Base-by-base conservation (phyloP, 148 eudicot genomes). In the Dysphania ambrosioides region DNA sequence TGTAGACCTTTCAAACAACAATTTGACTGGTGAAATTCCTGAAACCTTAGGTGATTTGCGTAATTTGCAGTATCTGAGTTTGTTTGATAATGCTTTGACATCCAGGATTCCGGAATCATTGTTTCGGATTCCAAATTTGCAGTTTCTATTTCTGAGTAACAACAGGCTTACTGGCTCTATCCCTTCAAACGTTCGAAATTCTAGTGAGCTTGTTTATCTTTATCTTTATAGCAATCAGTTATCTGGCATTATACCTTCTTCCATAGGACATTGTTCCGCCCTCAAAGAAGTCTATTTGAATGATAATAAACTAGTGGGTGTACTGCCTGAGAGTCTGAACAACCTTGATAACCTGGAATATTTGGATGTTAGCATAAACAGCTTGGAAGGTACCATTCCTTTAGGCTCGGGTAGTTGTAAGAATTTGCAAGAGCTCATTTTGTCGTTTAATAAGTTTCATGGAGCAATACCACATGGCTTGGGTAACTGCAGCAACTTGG, bases 401-500 rank as follows among this genome's bases (percentile, higher is more conserved):
- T 79, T 82, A 66, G 88, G 86, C 71, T 82, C 42, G 44, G 83
- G 89, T 74, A 81, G 77, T 47, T 91, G 92, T 70, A 71, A 71
- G 63, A 55, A 80, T 47, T 35, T 89, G 77, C 19, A 57, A 3
- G 42, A 53, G 35, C 68, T 91, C 73, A 81, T 82, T 69, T 81
- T 92, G 79, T 92, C 94, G 11, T 78, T 55, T 42, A 92, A 92
- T 82, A 24, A 4, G 6, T 89, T 89, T 71, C 77, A 9, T 38
- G 86, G 90, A 21, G 80, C 74, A 49, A 64, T 92, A 74, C 92
- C 92, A 15, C 56, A 60, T 8, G 84, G 83, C 18, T 67, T 92
- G 68, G 91, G 94, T 6, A 87, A 88, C 49, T 92, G 94, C 77
- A 88, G 79, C 77, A 78, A 87, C 68, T 71, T 92, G 80, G 70